Percentiles rank a stretch among this genome's conserved stretches.
Evolutionary conservation across 495 filamentous ascomycete species (phyloP).

Genomic region (Penicillium lagena): DNA sequence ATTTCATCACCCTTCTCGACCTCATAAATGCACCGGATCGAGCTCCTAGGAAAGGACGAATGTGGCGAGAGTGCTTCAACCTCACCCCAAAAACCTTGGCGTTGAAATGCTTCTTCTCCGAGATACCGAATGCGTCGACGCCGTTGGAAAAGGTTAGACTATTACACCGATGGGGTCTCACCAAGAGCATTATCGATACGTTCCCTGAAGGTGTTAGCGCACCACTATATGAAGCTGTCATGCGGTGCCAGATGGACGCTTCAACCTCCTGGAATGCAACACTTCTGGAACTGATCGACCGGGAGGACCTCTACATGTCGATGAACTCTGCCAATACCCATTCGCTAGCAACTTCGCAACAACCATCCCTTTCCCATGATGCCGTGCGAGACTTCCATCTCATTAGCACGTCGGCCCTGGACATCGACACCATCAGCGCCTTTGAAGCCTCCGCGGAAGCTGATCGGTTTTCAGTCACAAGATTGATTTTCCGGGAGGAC

Average conservation of each 20-base stretch:
- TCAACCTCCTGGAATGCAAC: conserved; percentile 66
- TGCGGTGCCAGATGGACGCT: conserved; percentile 72
- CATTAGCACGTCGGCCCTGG: conserved; percentile 56
- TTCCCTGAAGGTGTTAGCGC: conserved; percentile 76
- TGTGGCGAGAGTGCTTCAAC: conserved; percentile 36
- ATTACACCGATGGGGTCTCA: conserved; percentile 38
- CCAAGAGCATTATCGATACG: conserved; percentile 52
- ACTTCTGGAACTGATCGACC: conserved; percentile 68
- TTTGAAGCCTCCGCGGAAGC: conserved; percentile 65
- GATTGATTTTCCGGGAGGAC: conserved; percentile 85
- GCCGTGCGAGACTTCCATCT: conserved; percentile 68
- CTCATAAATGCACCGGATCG: conserved; percentile 39
- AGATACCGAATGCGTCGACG: conserved; percentile 24
- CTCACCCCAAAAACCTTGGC: conserved; percentile 62
- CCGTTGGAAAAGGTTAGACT: conserved; percentile 33
- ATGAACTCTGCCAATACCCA: conserved; percentile 39
- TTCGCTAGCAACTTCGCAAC: conserved; percentile 27
- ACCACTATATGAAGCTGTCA: conserved; percentile 77
- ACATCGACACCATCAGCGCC: conserved; percentile 50
- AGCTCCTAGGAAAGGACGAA: conserved; percentile 27
- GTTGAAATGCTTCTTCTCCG: conserved; percentile 51
- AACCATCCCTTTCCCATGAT: conserved; percentile 50
- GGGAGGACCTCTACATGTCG: conserved; percentile 72
- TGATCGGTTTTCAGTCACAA: conserved; percentile 74
- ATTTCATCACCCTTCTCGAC: conserved; percentile 56